A percentile compares a stretch with the other conserved stretches of the same genome.
phyloP scores from a whole-genome alignment of 176 grass and related monocot genomes.

The Dendrocalamus sinicus region DNA sequence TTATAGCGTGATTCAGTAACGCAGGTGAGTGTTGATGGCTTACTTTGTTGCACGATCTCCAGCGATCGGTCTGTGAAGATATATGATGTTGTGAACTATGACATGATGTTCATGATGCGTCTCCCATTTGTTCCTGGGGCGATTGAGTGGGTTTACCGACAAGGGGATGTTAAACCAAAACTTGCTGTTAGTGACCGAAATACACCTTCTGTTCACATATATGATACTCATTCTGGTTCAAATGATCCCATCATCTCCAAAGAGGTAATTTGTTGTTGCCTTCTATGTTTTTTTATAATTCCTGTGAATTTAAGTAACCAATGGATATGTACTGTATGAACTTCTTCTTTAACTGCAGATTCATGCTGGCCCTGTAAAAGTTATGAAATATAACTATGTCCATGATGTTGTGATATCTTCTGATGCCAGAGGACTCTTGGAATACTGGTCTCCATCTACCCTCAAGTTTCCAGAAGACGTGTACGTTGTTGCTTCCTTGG shows the following conservation, averaged over 20 bases:
- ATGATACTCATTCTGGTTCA: slow-evolving; percentile 82
- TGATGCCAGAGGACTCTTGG: slow-evolving; percentile 82
- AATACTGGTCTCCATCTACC: slow-evolving; percentile 88
- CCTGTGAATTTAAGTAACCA: slow-evolving; percentile 29
- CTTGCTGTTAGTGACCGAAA: slow-evolving; percentile 84
- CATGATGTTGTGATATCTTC: slow-evolving; percentile 78
- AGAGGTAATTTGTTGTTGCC: slow-evolving; percentile 58
- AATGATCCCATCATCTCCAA: slow-evolving; percentile 89
- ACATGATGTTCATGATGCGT: slow-evolving; percentile 99
- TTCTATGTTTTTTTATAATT: slow-evolving; percentile 17
- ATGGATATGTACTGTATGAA: slow-evolving; percentile 16
- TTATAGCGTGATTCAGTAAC: slow-evolving; percentile 64
- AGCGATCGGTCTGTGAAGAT: slow-evolving; percentile 79
- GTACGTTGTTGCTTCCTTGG: slow-evolving; percentile 52
- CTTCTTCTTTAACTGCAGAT: slow-evolving; percentile 57
- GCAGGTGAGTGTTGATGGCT: slow-evolving; percentile 87
- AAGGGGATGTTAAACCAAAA: slow-evolving; percentile 89
- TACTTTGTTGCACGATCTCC: slow-evolving; percentile 93
- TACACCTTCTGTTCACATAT: slow-evolving; percentile 78
- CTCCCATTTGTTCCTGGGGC: slow-evolving; percentile 81
- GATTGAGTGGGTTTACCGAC: slow-evolving; percentile 87
- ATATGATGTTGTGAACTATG: slow-evolving; percentile 98
- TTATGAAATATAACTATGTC: slow-evolving; percentile 84
- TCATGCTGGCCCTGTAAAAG: slow-evolving; percentile 80
- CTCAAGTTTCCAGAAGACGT: slow-evolving; percentile 81